phyloP scores from a whole-genome alignment of 2,329 filamentous ascomycete genomes.

The Aureobasidium sp. region DNA sequence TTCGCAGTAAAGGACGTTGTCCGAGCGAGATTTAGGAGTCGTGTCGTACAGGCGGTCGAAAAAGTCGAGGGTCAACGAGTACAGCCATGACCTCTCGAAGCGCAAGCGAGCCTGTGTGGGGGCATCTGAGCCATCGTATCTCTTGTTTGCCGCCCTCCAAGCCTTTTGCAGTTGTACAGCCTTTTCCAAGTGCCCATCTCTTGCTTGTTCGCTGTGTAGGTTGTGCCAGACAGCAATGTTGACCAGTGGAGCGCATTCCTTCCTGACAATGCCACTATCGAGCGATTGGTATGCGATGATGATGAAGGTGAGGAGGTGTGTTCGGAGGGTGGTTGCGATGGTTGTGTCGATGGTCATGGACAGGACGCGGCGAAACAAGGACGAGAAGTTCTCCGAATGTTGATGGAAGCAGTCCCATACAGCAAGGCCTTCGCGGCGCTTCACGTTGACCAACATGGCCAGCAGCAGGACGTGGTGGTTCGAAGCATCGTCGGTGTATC shows the following conservation, averaged over 20 bases:
- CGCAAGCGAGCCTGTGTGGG: constrained; percentile 66
- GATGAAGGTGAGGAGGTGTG: constrained; percentile 80
- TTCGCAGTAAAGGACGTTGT: constrained; percentile 76
- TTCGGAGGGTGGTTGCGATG: constrained; percentile 46
- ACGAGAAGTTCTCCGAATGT: constrained; percentile 73
- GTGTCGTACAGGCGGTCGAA: constrained; percentile 59
- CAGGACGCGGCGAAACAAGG: constrained; percentile 78
- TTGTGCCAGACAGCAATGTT: constrained; percentile 96
- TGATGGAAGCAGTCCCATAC: constrained; percentile 78
- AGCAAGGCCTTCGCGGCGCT: constrained; percentile 75
- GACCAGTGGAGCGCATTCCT: constrained; percentile 91
- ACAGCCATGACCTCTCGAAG: constrained; percentile 92
- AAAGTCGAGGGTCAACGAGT: constrained; percentile 77
- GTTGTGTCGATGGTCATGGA: constrained; percentile 63
- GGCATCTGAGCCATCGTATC: constrained; percentile 81
- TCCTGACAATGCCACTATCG: constrained; percentile 79
- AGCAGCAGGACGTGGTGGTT: constrained; percentile 88
- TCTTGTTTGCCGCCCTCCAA: constrained; percentile 79
- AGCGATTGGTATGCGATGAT: constrained; percentile 90
- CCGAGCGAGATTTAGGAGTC: constrained; percentile 24
- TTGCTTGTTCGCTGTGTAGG: constrained; percentile 65
- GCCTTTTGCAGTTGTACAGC: constrained; percentile 72
- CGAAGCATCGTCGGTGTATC: constrained; percentile 78
- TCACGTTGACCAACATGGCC: constrained; percentile 77
- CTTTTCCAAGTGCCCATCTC: constrained; percentile 65